Percentiles rank a stretch among this genome's conserved stretches.
Conservation (phyloP, 192 early-diverging fungal species). For the Pilaira anomala region DNA sequence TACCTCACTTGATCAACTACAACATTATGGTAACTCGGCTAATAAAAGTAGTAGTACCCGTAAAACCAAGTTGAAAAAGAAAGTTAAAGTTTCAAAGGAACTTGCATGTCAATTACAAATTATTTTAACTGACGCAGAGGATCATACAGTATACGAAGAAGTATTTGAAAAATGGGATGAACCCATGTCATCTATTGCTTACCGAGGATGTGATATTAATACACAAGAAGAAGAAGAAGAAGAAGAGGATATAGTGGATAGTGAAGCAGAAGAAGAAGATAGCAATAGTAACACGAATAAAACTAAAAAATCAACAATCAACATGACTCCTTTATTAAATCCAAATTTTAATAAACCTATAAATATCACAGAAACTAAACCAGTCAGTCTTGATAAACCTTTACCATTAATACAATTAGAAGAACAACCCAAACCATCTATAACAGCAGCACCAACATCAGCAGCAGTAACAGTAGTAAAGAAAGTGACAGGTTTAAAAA, state of each 20-base stretch:
- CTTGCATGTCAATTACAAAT: constrained; percentile 37
- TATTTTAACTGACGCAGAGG: constrained; percentile 26
- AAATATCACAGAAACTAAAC: neutral
- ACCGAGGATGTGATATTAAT: constrained; percentile 42
- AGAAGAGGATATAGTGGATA: no score
- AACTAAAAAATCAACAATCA: neutral
- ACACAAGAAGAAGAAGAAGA: constrained; percentile 37
- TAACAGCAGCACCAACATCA: neutral
- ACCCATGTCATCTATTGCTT: constrained; percentile 43
- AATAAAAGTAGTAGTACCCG: constrained; percentile 18
- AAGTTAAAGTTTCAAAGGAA: constrained; percentile 37
- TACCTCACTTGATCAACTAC: constrained; percentile 12
- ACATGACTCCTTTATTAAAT: neutral
- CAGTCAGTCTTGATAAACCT: neutral
- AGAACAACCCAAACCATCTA: neutral
- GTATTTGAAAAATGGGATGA: constrained; percentile 45
- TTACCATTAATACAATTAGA: neutral
- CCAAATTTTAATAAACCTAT: neutral
- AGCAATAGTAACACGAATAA: neutral
- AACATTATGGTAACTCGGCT: constrained; percentile 25
- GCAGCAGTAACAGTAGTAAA: constrained; percentile 23
- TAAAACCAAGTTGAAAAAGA: constrained; percentile 32
- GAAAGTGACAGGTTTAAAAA: constrained; percentile 14
- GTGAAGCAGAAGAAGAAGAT: constrained; percentile 27
- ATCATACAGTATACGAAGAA: constrained; percentile 41